Evolutionary conservation across 2,329 filamentous ascomycete species (phyloP).

Genomic region (Penicillium sp.): DNA sequence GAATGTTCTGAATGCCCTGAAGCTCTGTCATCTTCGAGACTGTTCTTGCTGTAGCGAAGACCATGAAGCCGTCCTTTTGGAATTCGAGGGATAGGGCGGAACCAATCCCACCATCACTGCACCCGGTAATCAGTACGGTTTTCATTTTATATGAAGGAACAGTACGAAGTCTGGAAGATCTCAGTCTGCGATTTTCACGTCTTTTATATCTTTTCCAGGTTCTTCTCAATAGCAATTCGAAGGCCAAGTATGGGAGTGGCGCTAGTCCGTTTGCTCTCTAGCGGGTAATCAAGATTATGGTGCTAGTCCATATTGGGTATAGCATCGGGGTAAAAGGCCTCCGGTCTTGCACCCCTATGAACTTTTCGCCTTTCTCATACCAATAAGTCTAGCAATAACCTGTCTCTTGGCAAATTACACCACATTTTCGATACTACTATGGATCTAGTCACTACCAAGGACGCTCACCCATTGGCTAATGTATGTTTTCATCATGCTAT

Average conservation of each 20-base stretch:
- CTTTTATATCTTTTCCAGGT: neutral
- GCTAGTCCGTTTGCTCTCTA: neutral
- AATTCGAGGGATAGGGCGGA: constrained; percentile 37
- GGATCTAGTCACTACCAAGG: neutral
- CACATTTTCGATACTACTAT: neutral
- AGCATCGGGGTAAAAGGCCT: neutral
- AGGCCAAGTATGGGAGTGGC: neutral
- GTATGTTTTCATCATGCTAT: neutral
- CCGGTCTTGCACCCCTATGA: neutral
- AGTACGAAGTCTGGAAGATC: neutral
- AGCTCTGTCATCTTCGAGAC: constrained; percentile 30
- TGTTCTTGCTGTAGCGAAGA: constrained; percentile 41
- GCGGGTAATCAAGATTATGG: neutral
- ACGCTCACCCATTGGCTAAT: neutral
- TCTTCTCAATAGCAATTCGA: neutral
- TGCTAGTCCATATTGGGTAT: neutral
- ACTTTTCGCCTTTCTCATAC: neutral
- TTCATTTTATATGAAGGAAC: neutral
- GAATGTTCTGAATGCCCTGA: constrained; percentile 20
- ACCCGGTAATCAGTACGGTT: constrained; percentile 38
- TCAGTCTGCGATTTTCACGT: neutral
- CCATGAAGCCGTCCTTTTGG: constrained; percentile 31
- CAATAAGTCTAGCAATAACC: neutral
- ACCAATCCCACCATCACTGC: constrained; percentile 41
- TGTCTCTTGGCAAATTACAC: neutral